Conservation (phyloP, 2,329 filamentous ascomycete species). For the Emergomyces pasteurianus region DNA sequence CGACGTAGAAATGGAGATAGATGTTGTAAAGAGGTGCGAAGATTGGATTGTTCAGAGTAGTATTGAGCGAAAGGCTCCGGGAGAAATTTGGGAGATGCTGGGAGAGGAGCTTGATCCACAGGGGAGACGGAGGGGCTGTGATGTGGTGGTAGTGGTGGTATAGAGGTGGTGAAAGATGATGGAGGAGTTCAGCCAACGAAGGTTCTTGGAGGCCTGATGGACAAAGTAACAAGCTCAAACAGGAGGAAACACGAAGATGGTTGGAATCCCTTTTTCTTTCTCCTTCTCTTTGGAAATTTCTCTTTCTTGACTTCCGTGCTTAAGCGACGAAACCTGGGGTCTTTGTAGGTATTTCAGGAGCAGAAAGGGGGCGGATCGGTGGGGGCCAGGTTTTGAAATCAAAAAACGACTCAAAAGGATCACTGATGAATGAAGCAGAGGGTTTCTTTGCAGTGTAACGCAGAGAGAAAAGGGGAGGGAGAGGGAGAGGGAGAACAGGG, state of each 20-base stretch:
- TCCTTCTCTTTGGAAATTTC: background rate
- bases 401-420: too few relatives aligned
- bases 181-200: background rate
- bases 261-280: background rate
- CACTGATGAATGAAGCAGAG: too few relatives aligned
- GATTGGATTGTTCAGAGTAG: conserved; percentile 8
- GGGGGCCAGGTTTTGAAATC: too few relatives aligned
- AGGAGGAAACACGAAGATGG: background rate
- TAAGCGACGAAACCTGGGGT: background rate
- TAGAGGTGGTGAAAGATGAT: conserved; percentile 1
- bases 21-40: conserved; percentile 5
- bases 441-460: too few relatives aligned
- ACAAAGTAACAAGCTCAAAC: conserved; percentile 1
- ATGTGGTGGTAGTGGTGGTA: background rate
- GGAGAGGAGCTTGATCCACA: conserved; percentile 8
- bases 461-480: conserved; percentile 4
- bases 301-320: background rate
- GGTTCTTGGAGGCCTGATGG: background rate
- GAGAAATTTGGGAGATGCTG: conserved; percentile 16
- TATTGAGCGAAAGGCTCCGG: conserved; percentile 16
- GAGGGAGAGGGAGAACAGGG: background rate
- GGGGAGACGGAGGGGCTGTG: background rate
- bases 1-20: conserved; percentile 15
- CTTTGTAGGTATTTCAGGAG: background rate
- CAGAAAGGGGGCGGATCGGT: background rate